Conservation (phyloP, 2,329 filamentous ascomycete species). For the Chaetomium sp. region DNA sequence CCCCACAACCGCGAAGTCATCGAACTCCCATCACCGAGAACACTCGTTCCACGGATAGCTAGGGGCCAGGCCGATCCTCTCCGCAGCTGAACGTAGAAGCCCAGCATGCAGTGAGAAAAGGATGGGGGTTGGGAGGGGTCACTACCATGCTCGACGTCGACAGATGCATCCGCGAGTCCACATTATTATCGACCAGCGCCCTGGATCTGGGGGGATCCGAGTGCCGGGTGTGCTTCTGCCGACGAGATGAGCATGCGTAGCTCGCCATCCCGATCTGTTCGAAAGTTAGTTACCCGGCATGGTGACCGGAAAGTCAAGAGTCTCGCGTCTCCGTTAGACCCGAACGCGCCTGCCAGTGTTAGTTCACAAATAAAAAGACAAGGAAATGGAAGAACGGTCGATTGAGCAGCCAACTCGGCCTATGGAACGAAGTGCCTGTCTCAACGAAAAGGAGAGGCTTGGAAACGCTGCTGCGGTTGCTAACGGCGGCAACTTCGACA, state of each 20-base stretch:
- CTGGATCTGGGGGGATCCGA: background rate
- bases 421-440: slow-evolving; percentile 22
- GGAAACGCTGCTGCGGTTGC: slow-evolving; percentile 15
- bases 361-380: slow-evolving; percentile 23
- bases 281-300: slow-evolving; percentile 19
- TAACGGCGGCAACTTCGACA: slow-evolving; percentile 26
- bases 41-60: background rate
- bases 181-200: slow-evolving; percentile 12
- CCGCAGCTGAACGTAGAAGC: slow-evolving; percentile 51
- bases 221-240: background rate
- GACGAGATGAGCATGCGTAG: slow-evolving; percentile 11
- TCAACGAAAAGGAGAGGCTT: background rate
- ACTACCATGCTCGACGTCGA: slow-evolving; percentile 15
- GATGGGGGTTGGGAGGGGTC: slow-evolving; percentile 31
- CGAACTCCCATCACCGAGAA: background rate
- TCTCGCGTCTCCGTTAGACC: background rate
- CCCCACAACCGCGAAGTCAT: background rate
- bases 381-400: slow-evolving; percentile 18
- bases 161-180: slow-evolving; percentile 14
- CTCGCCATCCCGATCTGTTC: slow-evolving; percentile 8
- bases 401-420: slow-evolving; percentile 32
- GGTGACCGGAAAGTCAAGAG: background rate
- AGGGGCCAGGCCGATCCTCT: slow-evolving; percentile 44
- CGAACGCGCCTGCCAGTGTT: slow-evolving; percentile 17
- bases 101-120: slow-evolving; percentile 57